Base-by-base conservation (phyloP, 805 yeast genomes). In the Metschnikowia peoriensis region DNA sequence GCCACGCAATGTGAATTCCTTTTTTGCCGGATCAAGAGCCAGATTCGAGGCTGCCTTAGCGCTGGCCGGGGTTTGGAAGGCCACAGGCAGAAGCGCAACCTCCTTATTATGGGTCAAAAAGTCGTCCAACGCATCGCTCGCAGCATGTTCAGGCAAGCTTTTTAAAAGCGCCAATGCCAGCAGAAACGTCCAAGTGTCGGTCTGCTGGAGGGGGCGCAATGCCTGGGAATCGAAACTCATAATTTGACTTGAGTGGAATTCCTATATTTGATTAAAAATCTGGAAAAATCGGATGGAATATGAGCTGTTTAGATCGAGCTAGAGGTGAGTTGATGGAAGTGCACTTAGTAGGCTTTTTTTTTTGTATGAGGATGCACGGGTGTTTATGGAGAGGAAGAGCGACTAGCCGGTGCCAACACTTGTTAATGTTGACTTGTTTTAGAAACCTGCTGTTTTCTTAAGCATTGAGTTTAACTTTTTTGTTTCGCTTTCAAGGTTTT, bases 1-100 rank as follows among this genome's bases (percentile, higher is more conserved):
- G 17, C 74, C 76, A 48, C 84, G 71, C 39, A 82, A 55, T 1
- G 70, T 60, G 28, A 79, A 55, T 15, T 73, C 75, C 37, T 64
- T 67, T 28, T 56, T 39, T 15, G 52, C 16, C 8, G 46, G 14
- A 38, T 27, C 7, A 46, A 57, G 10, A 46, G 32, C 41, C 9
- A 28, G 40, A 14, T 42, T 28, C 5, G 57, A 11, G 28, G 45
- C 28, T 27, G 12, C 17, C 2, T n/a, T 14, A 4, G 29, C 41
- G 9, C 8, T 27, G n/a, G 16, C n/a, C 14, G 32, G 43, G 10
- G 28, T 32, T 22, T 11, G 29, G 28, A 75, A 70, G 14, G 78
- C 76, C 32, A 57, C 53, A 1, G 77, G 68, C 57, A 62, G 61
- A 29, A 66, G 60, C 15, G 75, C 50, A 16, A 73, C 54, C 38